Evolutionary conservation across 768 basidiomycete genomes (phyloP).

Genomic region (Leucocoprinus sp.): DNA sequence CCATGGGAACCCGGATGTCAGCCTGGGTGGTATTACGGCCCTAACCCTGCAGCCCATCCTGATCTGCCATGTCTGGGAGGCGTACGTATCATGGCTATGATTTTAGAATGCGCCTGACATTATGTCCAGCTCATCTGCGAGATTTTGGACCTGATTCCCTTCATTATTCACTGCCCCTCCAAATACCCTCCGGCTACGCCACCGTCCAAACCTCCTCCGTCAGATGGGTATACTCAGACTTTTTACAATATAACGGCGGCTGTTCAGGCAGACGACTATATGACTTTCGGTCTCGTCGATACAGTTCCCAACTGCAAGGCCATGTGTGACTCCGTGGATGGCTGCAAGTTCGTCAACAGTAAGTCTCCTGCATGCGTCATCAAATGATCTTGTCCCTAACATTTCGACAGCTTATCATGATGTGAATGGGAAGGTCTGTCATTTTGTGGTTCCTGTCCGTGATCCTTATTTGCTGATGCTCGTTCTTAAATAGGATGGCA

Average conservation of each 20-base stretch:
- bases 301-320: slow-evolving; percentile 23
- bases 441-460: background rate
- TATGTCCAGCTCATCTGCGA: slow-evolving; percentile 2
- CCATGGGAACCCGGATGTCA: slow-evolving; percentile 22
- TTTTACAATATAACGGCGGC: slow-evolving; percentile 25
- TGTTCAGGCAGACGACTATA: slow-evolving; percentile 23
- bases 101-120: slow-evolving; percentile 9
- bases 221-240: slow-evolving; percentile 17
- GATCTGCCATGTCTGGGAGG: slow-evolving; percentile 19
- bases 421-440: slow-evolving; percentile 26
- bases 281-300: slow-evolving; percentile 29
- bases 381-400: background rate
- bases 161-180: slow-evolving; percentile 27
- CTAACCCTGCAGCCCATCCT: slow-evolving; percentile 16
- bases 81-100: slow-evolving; percentile 14
- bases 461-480: background rate
- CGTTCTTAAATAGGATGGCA: slow-evolving; percentile 20
- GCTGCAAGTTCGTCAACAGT: slow-evolving; percentile 27
- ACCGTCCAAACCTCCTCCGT: slow-evolving; percentile 14
- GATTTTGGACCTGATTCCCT: slow-evolving; percentile 15
- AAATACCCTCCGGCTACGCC: slow-evolving; percentile 20
- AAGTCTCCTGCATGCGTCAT: slow-evolving; percentile 9
- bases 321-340: slow-evolving; percentile 24
- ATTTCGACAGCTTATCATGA: slow-evolving; percentile 25
- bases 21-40: slow-evolving; percentile 34